Conservation (phyloP, 192 early-diverging fungal genomes). For the Kickxella alabastrina region DNA sequence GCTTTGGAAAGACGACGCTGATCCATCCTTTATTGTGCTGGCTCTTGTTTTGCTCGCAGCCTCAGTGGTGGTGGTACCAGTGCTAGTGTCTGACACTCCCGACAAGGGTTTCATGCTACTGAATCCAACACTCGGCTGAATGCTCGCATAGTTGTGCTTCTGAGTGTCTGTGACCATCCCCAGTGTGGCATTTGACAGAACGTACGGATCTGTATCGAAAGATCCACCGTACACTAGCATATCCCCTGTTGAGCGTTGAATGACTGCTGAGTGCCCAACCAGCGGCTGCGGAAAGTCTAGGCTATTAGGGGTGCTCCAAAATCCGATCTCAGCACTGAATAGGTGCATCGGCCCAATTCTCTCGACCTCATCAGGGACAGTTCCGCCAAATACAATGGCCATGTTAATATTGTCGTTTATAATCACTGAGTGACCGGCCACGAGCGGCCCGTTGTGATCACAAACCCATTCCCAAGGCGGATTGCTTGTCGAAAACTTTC, state of each 20-base stretch:
- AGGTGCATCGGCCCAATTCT: conserved; percentile 12
- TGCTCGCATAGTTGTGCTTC: neutral
- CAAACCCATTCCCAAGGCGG: conserved; percentile 17
- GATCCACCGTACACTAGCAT: conserved; percentile 36
- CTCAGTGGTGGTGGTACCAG: neutral
- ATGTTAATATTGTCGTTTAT: conserved; percentile 41
- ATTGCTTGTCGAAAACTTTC: conserved; percentile 18
- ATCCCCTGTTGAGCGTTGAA: conserved; percentile 35
- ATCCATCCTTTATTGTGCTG: no score
- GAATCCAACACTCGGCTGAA: conserved; percentile 1
- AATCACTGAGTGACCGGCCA: conserved; percentile 29
- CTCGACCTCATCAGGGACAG: conserved; percentile 13
- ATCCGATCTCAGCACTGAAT: conserved; percentile 40
- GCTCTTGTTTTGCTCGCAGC: conserved; percentile 13
- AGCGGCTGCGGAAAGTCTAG: conserved; percentile 14
- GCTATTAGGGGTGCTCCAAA: conserved; percentile 30
- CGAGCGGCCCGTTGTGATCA: conserved; percentile 14
- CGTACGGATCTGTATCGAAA: neutral
- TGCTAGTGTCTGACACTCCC: neutral
- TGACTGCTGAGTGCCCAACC: conserved; percentile 18
- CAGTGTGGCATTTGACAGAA: conserved; percentile 31
- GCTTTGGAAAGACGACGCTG: no score
- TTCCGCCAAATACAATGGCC: conserved; percentile 34
- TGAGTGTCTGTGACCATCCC: conserved; percentile 31
- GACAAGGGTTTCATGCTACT: no score